Percentiles rank a stretch among this genome's conserved stretches.
Evolutionary conservation across 768 basidiomycete genomes (phyloP).

Genomic region (Leccinum pellstonianum): DNA sequence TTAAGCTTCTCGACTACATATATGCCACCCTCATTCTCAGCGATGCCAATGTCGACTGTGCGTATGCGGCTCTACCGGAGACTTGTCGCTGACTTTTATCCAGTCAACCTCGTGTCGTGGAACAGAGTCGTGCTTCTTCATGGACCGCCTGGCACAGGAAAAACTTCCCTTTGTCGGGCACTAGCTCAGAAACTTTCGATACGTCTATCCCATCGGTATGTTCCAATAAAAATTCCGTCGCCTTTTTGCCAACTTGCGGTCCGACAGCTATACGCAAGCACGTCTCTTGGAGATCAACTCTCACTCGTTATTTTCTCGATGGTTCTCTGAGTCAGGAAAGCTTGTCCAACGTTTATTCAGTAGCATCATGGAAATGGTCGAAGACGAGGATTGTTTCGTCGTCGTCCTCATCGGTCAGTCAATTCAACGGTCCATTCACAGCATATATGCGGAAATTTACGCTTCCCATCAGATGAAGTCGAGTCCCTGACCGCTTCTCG

Average conservation of each 20-base stretch:
- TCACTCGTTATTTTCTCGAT: slow-evolving; percentile 95
- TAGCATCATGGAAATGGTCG: slow-evolving; percentile 85
- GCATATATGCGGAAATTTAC: slow-evolving; percentile 8
- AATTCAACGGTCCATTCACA: background rate
- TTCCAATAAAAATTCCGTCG: slow-evolving; percentile 3
- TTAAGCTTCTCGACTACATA: slow-evolving; percentile 88
- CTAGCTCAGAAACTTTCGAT: slow-evolving; percentile 95
- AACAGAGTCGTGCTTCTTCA: slow-evolving; percentile 93
- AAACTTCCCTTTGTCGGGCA: slow-evolving; percentile 92
- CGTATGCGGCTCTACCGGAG: slow-evolving; percentile 28
- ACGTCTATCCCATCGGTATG: slow-evolving; percentile 78
- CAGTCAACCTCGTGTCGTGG: slow-evolving; percentile 92
- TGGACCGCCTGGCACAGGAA: slow-evolving; percentile 97
- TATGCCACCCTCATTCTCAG: slow-evolving; percentile 92
- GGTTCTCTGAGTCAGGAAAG: slow-evolving; percentile 99
- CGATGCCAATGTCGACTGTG: slow-evolving; percentile 83
- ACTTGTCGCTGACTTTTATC: slow-evolving; percentile 7
- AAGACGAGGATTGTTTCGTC: slow-evolving; percentile 89
- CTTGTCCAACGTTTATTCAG: slow-evolving; percentile 92
- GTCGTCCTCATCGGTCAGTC: slow-evolving; percentile 85
- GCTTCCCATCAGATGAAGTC: slow-evolving; percentile 75
- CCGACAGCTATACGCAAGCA: slow-evolving; percentile 73
- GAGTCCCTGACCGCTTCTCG: slow-evolving; percentile 94
- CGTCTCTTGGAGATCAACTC: slow-evolving; percentile 97
- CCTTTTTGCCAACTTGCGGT: slow-evolving; percentile 1